Base-by-base conservation (phyloP, 176 grass and related monocot species). In the Cymbopogon citratus region DNA sequence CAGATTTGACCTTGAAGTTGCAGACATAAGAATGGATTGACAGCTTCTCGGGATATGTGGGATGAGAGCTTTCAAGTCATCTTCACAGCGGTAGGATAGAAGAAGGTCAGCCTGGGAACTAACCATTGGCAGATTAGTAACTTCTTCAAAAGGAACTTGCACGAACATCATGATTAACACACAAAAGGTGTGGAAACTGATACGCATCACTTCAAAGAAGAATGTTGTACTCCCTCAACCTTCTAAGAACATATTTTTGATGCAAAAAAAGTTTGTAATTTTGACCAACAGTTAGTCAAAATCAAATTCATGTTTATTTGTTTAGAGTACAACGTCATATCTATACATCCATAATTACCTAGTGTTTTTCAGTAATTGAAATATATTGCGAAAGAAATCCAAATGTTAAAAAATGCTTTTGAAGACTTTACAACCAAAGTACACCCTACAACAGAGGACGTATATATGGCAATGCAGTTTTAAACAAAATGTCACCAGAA, bases 11-110 rank as follows among this genome's bases (percentile, higher is more conserved):
- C 95, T 98, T 79, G 95, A 94, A 81, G 95, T 98, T 66, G 95
- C 95, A 86, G 95, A 98, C 95, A 98, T 98, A 45, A 98, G 79
- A 83, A 98, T 91, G 83, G 90, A 84, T 63, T 98, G 95, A 81
- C 90, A 98, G 80, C 95, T 88, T 54, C 94, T 82, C 83, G 92
- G 87, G 21, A 98, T 83, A 91, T 98, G 95, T 68, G 88, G 76
- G 25, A 90, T 60, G 57, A 98, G 80, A 28, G 81, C 90, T 85
- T 98, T 98, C 54, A 98, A 83, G 61, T 93, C 95, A 86, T 92
- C 89, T 78, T 98, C 95, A 73, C 91, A 94, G 25, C 92, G 92
- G 84, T 98, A 92, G 35, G 95, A 98, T 68, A 98, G 87, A 12
- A 98, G 92, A 35, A 98, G 86, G 81, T 94, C 95, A 91, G 92